These are phyloP conservation scores for Leccinum incarnatum DNA, from an alignment of 768 basidiomycete species.

Conservation along the genomic window DNA sequence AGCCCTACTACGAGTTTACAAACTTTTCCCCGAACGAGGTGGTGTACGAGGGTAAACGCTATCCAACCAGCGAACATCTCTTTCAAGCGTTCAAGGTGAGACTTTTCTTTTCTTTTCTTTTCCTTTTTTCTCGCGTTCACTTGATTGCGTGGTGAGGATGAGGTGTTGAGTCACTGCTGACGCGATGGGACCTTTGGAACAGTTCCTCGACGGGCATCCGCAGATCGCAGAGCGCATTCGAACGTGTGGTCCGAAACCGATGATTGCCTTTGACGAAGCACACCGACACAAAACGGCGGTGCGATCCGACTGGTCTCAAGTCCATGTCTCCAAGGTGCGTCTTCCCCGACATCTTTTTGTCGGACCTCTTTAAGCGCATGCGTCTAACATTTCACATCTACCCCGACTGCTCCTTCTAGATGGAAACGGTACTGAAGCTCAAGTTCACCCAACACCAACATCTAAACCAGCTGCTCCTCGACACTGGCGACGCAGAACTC, in stretches of 20 bases:
- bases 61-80: slow-evolving; percentile 75
- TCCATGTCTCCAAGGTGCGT: slow-evolving; percentile 60
- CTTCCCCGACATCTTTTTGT: neutral
- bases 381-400: neutral
- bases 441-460: slow-evolving; percentile 71
- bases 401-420: slow-evolving; percentile 35
- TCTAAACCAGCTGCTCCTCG: slow-evolving; percentile 58
- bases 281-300: slow-evolving; percentile 63
- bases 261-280: slow-evolving; percentile 63
- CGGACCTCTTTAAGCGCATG: neutral
- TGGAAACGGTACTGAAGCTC: slow-evolving; percentile 59
- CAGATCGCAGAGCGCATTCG: slow-evolving; percentile 69
- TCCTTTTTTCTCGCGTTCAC: neutral
- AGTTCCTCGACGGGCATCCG: slow-evolving; percentile 63
- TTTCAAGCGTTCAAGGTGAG: slow-evolving; percentile 74
- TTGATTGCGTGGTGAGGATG: neutral
- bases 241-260: slow-evolving; percentile 58
- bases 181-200: neutral
- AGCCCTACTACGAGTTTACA: slow-evolving; percentile 69
- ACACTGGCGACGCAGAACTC: slow-evolving; percentile 61
- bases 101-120: neutral
- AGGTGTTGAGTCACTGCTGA: neutral
- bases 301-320: slow-evolving; percentile 61
- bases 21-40: slow-evolving; percentile 74
- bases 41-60: slow-evolving; percentile 56